phyloP scores from a whole-genome alignment of 495 filamentous ascomycete genomes.

The Friedmanniomyces endolithicus region DNA sequence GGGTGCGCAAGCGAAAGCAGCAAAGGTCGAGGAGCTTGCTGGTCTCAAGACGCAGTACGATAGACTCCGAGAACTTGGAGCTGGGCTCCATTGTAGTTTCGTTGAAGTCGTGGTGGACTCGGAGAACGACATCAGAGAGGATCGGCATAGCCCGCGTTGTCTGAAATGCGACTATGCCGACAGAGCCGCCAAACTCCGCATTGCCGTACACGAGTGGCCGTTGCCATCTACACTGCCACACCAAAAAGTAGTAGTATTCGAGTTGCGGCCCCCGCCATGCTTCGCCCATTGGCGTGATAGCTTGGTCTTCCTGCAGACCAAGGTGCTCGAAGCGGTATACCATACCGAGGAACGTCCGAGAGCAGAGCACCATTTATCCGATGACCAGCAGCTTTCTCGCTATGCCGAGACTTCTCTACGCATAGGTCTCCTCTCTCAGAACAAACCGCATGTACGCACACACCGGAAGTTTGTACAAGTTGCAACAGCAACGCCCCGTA shows the following conservation, averaged over 20 bases:
- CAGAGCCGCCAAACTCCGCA: constrained; percentile 31
- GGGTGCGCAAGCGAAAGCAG: constrained; percentile 23
- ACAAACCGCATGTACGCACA: constrained; percentile 34
- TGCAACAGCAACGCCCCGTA: constrained; percentile 16
- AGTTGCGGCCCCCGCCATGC: constrained; percentile 37
- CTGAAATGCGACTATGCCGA: constrained; percentile 23
- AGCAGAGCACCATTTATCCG: not conserved
- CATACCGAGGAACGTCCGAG: not conserved
- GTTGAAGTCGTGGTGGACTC: constrained; percentile 1
- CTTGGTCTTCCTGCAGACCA: constrained; percentile 33
- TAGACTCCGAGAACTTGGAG: constrained; percentile 21
- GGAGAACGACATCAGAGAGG: not conserved
- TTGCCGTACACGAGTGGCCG: constrained; percentile 51
- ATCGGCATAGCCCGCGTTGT: constrained; percentile 24
- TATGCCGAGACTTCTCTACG: not conserved
- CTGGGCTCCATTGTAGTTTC: constrained; percentile 27
- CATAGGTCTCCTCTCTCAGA: constrained; percentile 33
- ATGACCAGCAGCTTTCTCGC: constrained; percentile 1
- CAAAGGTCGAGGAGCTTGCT: constrained; percentile 37
- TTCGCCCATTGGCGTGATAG: constrained; percentile 45
- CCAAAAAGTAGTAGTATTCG: constrained; percentile 44
- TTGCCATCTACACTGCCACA: constrained; percentile 32
- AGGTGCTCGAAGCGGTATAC: not conserved
- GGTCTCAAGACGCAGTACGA: constrained; percentile 28
- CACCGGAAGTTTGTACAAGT: constrained; percentile 29